Evolutionary conservation across 1,284 basidiomycete species (phyloP).

Genomic region (Sphaerobolus stellatus): DNA sequence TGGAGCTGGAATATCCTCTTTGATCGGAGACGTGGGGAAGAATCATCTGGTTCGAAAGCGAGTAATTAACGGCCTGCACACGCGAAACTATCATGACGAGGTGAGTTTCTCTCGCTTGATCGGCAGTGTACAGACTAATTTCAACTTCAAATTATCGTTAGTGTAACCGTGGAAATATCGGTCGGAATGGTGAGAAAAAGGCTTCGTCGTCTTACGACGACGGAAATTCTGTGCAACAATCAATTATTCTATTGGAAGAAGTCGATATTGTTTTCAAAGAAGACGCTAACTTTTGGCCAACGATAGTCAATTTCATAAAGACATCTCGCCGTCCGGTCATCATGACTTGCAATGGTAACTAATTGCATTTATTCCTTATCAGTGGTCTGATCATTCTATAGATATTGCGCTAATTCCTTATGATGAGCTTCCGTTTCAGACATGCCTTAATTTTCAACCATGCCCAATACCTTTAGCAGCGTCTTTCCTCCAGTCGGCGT

Average conservation of each 20-base stretch:
- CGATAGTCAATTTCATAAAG: conserved; percentile 76
- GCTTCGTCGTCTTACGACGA: not conserved
- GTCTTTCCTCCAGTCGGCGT: conserved; percentile 73
- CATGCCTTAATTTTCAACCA: conserved; percentile 63
- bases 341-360: conserved; percentile 88
- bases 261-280: conserved; percentile 92
- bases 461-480: conserved; percentile 58
- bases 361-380: conserved; percentile 20
- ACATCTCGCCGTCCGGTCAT: conserved; percentile 84
- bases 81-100: not conserved
- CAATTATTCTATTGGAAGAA: conserved; percentile 93
- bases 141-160: not conserved
- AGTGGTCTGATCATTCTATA: conserved; percentile 36
- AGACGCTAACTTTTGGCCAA: conserved; percentile 90
- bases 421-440: conserved; percentile 75
- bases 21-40: conserved; percentile 91
- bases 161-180: not conserved
- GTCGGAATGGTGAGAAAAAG: not conserved
- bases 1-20: conserved; percentile 72
- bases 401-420: conserved; percentile 73
- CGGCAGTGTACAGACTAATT: not conserved
- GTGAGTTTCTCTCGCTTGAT: not conserved
- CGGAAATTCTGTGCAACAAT: conserved; percentile 58
- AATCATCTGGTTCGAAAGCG: conserved; percentile 74
- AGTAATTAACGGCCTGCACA: not conserved